Evolutionary conservation across 371 early-diverging fungal species (phyloP).

Genomic region (Mortierella sp.): DNA sequence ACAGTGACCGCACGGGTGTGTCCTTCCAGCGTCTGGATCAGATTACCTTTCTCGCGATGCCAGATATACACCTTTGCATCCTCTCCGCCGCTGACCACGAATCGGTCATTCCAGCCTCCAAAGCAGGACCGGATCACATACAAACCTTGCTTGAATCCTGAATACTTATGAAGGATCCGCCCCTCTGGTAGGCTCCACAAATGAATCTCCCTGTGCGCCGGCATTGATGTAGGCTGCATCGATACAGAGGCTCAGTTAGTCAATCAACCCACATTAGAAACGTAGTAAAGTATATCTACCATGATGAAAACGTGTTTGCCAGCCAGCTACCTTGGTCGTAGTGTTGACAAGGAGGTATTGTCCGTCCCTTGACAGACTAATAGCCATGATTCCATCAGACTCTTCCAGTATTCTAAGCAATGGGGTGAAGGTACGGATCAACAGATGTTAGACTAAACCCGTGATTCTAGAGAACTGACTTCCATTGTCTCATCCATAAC

Average conservation of each 20-base stretch:
- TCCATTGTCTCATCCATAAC: background rate
- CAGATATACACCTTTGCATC: constrained; percentile 90
- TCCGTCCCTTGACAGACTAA: constrained; percentile 78
- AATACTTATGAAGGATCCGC: constrained; percentile 75
- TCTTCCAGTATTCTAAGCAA: constrained; percentile 70
- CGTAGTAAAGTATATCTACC: no score
- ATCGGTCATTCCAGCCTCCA: constrained; percentile 86
- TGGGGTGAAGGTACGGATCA: background rate
- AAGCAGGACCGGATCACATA: constrained; percentile 94
- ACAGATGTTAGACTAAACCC: no score
- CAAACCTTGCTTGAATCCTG: constrained; percentile 86
- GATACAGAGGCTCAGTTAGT: no score
- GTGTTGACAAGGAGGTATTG: constrained; percentile 81
- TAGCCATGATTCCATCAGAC: constrained; percentile 78
- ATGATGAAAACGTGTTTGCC: background rate
- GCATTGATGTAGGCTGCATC: constrained; percentile 18
- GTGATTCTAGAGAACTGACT: no score
- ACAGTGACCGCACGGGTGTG: constrained; percentile 89
- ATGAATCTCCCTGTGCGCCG: constrained; percentile 71
- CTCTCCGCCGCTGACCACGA: constrained; percentile 93
- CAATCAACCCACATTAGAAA: no score
- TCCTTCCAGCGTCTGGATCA: constrained; percentile 83
- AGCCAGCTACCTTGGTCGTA: constrained; percentile 49
- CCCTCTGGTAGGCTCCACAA: constrained; percentile 87
- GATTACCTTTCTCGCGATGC: constrained; percentile 82